Evolutionary conservation across 2,329 filamentous ascomycete species (phyloP), one percentile per base, ranked within the genome.

Genomic region (Aspergillus sp.): DNA sequence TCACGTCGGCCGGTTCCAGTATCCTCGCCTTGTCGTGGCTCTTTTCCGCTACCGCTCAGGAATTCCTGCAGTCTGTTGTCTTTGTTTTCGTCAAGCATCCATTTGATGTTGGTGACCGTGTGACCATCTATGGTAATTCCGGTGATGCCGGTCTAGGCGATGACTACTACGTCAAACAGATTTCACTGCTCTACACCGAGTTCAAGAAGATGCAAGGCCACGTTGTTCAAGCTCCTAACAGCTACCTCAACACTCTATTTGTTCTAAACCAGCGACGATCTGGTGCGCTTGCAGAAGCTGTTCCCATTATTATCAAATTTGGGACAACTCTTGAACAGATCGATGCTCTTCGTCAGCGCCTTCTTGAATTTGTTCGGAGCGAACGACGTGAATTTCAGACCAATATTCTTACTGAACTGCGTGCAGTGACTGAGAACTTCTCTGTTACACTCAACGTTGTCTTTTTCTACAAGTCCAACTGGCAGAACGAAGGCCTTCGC

Each of bases 141-240:
- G 94, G 94, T 63, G 84, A 88, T n/a, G 75, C 84, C 17, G 84
- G 92, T 72, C 86, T 85, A 41, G 93, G 93, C 50, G 94, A 97
- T 69, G 94, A 97, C 71, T 98, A 97, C 78, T 97, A 96, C 67
- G 93, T 98, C 57, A 96, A 96, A 58, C 92, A 97, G 72, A 96
- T 98, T 59, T 91, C 92, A 1, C 84, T 98, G 1, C 84, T 97
- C 17, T 98, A 95, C 75, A 98, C 94, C 15, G 94, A 97, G 72
- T 97, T 97, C 82, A 97, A 97, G 84, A 97, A 97, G 82, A 94
- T 97, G 91, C 90, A 97, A 77, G 94, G 94, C 2, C 93, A 97
- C 70, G 90, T 97, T 25, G 94, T 98, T 0, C 94, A 97, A 77
- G 94, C 94, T 0, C 94, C 94, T 11, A 98, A 98, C 84, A 96